These are phyloP conservation scores for Euphorbia schlechtendalii DNA, from an alignment of 441 rosid species.

Conservation along the genomic window DNA sequence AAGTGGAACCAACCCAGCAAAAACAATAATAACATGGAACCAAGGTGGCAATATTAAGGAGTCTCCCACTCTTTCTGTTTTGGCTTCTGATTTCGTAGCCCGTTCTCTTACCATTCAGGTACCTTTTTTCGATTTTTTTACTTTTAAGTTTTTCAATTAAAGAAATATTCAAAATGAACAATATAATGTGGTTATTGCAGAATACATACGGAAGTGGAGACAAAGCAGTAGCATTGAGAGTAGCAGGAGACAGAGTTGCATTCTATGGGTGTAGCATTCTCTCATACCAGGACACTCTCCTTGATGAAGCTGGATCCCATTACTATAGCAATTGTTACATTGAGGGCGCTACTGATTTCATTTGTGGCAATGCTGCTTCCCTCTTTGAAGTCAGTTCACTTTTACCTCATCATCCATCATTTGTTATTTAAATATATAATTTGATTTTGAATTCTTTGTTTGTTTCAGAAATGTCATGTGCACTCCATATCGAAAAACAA, in stretches of 20 bases:
- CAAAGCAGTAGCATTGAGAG: slow-evolving; percentile 57
- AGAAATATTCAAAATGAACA: not conserved
- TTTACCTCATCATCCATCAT: not conserved
- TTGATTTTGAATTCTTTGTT: no score
- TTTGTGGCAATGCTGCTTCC: slow-evolving; percentile 61
- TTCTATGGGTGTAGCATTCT: slow-evolving; percentile 54
- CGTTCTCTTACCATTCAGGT: slow-evolving; percentile 64
- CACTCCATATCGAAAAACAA: slow-evolving; percentile 35
- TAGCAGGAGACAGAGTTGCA: slow-evolving; percentile 52
- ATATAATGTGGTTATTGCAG: slow-evolving; percentile 12
- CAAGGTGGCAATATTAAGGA: slow-evolving; percentile 40
- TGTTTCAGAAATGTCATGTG: slow-evolving; percentile 41
- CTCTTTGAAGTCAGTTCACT: slow-evolving; percentile 44
- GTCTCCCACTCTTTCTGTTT: slow-evolving; percentile 48
- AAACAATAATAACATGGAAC: slow-evolving; percentile 41
- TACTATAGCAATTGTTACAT: slow-evolving; percentile 58
- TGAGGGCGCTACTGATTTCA: slow-evolving; percentile 82
- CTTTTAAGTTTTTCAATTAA: not conserved
- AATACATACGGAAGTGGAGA: slow-evolving; percentile 44
- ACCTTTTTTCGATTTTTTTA: not conserved
- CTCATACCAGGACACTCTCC: slow-evolving; percentile 66
- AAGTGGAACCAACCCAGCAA: slow-evolving; percentile 47
- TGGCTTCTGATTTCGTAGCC: slow-evolving; percentile 62
- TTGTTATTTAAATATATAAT: no score
- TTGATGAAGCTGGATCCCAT: slow-evolving; percentile 65